Evolutionary conservation across 2,329 filamentous ascomycete species (phyloP).

Genomic region (Sclerotinia sclerotiorum): DNA sequence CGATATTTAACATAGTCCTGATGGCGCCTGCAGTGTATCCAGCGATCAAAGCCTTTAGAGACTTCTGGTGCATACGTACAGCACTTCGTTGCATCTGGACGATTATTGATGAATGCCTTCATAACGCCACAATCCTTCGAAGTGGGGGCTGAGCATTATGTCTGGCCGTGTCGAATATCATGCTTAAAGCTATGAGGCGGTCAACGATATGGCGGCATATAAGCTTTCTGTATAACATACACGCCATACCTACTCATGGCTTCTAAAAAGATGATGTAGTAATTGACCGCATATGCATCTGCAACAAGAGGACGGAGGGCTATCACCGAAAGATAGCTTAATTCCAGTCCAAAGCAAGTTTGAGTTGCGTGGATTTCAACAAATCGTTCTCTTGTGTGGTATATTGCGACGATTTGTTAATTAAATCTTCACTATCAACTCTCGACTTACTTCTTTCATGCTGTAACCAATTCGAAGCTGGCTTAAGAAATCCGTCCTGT

Average conservation of each 20-base stretch:
- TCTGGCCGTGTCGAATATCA: not conserved
- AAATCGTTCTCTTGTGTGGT: constrained; percentile 1
- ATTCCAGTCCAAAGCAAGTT: not conserved
- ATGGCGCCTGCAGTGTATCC: constrained; percentile 5
- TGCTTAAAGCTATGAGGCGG: constrained; percentile 7
- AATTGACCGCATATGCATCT: constrained; percentile 20
- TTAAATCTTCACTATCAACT: not conserved
- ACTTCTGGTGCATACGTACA: not conserved
- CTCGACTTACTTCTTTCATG: constrained; percentile 1
- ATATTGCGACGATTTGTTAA: constrained; percentile 10
- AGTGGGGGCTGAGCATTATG: not conserved
- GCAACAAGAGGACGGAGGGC: constrained; percentile 14
- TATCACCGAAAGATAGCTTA: constrained; percentile 5
- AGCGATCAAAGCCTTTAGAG: not conserved
- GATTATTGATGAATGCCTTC: constrained; percentile 17
- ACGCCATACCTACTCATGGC: constrained; percentile 4
- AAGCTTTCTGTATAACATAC: constrained; percentile 4
- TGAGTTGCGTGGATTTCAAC: constrained; percentile 6
- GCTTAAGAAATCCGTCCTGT: not conserved
- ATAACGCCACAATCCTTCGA: constrained; percentile 20
- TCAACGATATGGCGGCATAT: constrained; percentile 10
- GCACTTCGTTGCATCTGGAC: not conserved
- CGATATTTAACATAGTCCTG: not conserved
- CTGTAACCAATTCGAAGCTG: not conserved
- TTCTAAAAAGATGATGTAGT: not conserved